Percentiles rank a stretch among this genome's conserved stretches.
phyloP scores from a whole-genome alignment of 768 basidiomycete species.

The Pleurotus citrinopileatus region DNA sequence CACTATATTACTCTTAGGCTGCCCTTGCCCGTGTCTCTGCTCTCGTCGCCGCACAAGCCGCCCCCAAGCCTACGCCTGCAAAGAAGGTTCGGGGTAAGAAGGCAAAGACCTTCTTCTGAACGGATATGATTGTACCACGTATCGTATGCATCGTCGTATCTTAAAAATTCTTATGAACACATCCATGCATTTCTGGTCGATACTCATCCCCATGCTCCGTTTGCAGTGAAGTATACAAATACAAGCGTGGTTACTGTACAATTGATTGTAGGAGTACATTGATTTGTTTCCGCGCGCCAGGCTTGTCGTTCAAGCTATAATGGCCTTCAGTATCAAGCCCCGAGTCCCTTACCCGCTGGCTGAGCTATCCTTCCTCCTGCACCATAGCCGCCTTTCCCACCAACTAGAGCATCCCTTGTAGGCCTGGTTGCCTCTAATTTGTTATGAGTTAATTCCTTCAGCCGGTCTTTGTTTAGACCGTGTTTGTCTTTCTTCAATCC shows the following conservation, averaged over 20 bases:
- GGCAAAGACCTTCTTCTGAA: slow-evolving; percentile 28
- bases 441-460: slow-evolving; percentile 40
- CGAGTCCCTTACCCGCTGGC: slow-evolving; percentile 45
- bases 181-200: slow-evolving; percentile 7
- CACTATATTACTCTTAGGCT: slow-evolving; percentile 45
- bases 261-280: background rate
- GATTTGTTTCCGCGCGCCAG: background rate
- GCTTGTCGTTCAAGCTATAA: background rate
- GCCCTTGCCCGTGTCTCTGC: slow-evolving; percentile 76
- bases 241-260: background rate
- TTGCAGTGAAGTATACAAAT: background rate
- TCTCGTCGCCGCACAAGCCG: slow-evolving; percentile 64
- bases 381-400: slow-evolving; percentile 33
- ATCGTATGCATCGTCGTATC: slow-evolving; percentile 22
- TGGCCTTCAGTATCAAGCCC: slow-evolving; percentile 21
- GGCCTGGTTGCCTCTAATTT: slow-evolving; percentile 50
- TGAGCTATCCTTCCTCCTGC: slow-evolving; percentile 54
- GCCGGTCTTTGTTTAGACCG: slow-evolving; percentile 33
- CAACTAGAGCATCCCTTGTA: slow-evolving; percentile 38
- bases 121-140: slow-evolving; percentile 17
- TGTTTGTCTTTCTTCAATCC: slow-evolving; percentile 51
- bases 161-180: slow-evolving; percentile 25
- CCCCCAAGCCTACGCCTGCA: slow-evolving; percentile 61
- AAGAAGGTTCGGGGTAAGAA: slow-evolving; percentile 79
- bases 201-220: no score